Evolutionary conservation across 768 basidiomycete genomes (phyloP), one percentile per base, ranked within the genome.

Genomic region (Lyophyllum shimeji): DNA sequence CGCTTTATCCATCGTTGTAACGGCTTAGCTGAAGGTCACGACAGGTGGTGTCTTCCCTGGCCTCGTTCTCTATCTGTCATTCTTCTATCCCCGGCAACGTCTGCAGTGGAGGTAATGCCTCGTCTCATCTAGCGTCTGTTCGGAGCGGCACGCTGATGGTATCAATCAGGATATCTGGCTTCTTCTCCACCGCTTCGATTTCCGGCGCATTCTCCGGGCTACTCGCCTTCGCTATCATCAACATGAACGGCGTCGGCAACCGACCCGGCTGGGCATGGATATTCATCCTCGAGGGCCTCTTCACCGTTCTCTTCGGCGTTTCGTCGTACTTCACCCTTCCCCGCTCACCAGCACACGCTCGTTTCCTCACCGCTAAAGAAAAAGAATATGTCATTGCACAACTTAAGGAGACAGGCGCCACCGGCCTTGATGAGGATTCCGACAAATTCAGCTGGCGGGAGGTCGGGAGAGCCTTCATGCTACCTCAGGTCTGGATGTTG

Each of bases 181-280:
- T 82, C 70, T 81, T 81, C 67, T 77, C 78, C 7, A 70, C 78
- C 0, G 75, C 83, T 2, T 83, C 83, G 0, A 71, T 85, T 21
- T 82, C 87, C 0, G 85, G 85, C 2, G 84, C 85, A 0, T 87
- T 89, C 63, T 86, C 84, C 1, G 87, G 89, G 31, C 74, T 90
- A 3, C 77, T 91, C 21, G 86, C 88, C 0, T 76, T 79, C 44
- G 85, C 81, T 0, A 87, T 91, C 63, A 76, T 83, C 52, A 73
- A 83, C 37, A 83, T 90, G 80, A 64, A 87, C 47, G 84, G 85
- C 11, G 67, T 80, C 9, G 75, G 77, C 0, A 68, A 75, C 1
- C 77, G 76, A 39, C 74, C 78, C 2, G 86, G 85, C 2, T 89
- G 87, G 87, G 74, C 80, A 15, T 89, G 84, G 86, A 81, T 87